Evolutionary conservation across 768 basidiomycete species (phyloP).

Genomic region (Lenzites betulinus): DNA sequence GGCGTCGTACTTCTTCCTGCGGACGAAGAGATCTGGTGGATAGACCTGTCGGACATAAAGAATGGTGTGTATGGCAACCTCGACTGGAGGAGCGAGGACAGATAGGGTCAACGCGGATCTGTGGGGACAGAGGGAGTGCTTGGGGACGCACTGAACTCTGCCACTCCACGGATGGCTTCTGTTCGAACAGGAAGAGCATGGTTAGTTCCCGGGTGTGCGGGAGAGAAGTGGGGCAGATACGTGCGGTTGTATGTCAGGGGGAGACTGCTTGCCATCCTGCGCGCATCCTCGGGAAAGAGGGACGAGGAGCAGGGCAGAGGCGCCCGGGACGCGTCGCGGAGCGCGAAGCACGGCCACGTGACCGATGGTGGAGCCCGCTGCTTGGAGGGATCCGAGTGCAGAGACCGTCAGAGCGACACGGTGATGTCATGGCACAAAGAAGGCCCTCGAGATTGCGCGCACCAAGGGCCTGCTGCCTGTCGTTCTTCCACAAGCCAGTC

Average conservation of each 20-base stretch:
- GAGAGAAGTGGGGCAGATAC: slow-evolving; percentile 10
- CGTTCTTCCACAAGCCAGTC: not conserved
- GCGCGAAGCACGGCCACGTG: slow-evolving; percentile 15
- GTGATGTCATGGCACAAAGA: not conserved
- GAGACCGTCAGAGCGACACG: too few relatives aligned
- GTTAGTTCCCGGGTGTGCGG: not conserved
- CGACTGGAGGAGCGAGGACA: slow-evolving; percentile 54
- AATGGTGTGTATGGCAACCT: slow-evolving; percentile 91
- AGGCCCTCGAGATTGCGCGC: too few relatives aligned
- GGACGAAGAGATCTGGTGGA: slow-evolving; percentile 83
- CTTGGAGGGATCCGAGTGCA: too few relatives aligned
- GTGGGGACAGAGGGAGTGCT: not conserved
- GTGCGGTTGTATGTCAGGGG: slow-evolving; percentile 37
- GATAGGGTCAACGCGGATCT: not conserved
- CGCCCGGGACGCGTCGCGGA: slow-evolving; percentile 3
- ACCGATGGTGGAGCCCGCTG: not conserved
- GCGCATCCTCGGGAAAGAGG: not conserved
- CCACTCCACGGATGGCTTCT: slow-evolving; percentile 67
- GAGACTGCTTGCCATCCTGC: slow-evolving; percentile 16
- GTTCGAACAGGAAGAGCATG: not conserved
- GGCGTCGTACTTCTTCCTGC: slow-evolving; percentile 87
- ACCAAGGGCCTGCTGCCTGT: not conserved
- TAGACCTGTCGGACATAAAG: slow-evolving; percentile 91
- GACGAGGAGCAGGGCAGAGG: not conserved
- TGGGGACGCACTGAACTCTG: slow-evolving; percentile 65